These are phyloP conservation scores for Citeromyces hawaiiensis DNA, from an alignment of 1,139 yeast genomes.

Conservation along the genomic window DNA sequence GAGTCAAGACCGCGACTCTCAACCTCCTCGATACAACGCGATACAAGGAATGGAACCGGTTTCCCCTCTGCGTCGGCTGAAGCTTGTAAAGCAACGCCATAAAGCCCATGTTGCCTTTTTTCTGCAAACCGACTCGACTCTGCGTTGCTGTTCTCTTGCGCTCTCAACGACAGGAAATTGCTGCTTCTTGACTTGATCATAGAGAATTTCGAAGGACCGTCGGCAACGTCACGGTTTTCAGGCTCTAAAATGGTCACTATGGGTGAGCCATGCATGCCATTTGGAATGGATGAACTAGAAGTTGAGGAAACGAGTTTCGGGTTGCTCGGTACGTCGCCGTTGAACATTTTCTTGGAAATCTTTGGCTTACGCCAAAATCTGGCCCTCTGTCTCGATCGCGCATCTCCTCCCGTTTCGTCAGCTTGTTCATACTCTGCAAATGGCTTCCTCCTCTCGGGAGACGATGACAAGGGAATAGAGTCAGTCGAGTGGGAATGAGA, in stretches of 20 bases:
- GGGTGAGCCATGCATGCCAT: background rate
- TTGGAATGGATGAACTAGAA: slow-evolving; percentile 3
- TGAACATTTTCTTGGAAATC: slow-evolving; percentile 3
- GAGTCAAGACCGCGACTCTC: slow-evolving; percentile 57
- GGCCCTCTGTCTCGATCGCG: slow-evolving; percentile 17
- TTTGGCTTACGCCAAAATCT: slow-evolving; percentile 39
- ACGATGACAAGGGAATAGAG: slow-evolving; percentile 1
- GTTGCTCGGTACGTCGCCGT: slow-evolving; percentile 1
- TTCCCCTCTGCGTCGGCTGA: slow-evolving; percentile 49
- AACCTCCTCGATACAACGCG: slow-evolving; percentile 66
- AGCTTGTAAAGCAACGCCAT: slow-evolving; percentile 37
- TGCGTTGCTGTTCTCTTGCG: slow-evolving; percentile 6
- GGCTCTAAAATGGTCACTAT: slow-evolving; percentile 1
- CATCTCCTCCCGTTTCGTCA: slow-evolving; percentile 3
- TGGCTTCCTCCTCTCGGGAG: background rate
- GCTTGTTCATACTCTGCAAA: slow-evolving; percentile 1
- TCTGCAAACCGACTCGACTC: slow-evolving; percentile 1
- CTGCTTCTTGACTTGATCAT: slow-evolving; percentile 34
- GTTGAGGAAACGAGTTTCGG: slow-evolving; percentile 4
- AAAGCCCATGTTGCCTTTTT: slow-evolving; percentile 14
- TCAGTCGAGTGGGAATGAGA: background rate
- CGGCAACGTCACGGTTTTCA: slow-evolving; percentile 1
- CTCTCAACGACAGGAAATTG: slow-evolving; percentile 17
- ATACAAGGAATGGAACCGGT: slow-evolving; percentile 55
- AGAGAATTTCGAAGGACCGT: slow-evolving; percentile 5